Evolutionary conservation across 768 basidiomycete genomes (phyloP), one percentile per base, ranked within the genome.

Genomic region (Tricholoma terreum): DNA sequence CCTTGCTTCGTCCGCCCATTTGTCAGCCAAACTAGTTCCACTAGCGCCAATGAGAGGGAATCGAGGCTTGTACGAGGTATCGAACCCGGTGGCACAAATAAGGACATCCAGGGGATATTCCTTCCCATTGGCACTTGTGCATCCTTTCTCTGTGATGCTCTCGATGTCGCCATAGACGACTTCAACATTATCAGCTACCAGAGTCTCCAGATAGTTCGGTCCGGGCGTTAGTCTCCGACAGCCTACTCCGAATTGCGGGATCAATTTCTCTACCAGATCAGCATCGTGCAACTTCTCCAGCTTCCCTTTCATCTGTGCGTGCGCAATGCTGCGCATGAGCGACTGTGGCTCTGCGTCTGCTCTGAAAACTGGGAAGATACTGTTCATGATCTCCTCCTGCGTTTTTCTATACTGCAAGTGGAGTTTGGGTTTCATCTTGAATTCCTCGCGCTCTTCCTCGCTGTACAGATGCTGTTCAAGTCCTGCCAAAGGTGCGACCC

Each of bases 361-460:
- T 14, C 78, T 61, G 19, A 68, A 67, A 52, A 74, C 56, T 0
- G 58, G 48, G 54, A 65, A 69, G 15, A 75, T 17, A 17, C 68
- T 67, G 57, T 78, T 82, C n/a, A 78, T 65, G 2, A 66, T 65
- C 0, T 56, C 60, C 57, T 83, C 79, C 4, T 81, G 57, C 27
- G 63, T 65, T 34, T 76, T 77, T 11, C 79, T 68, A 64, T 83
- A 80, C 48, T 69, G 63, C 42, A 75, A 67, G 57, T 74, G 78
- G 45, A 73, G 76, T 38, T 61, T 65, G 0, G 75, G 71, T 54
- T 81, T 69, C 5, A 59, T 60, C 21, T 68, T 68, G 62, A 83
- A 78, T 9, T 61, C 59, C 12, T 66, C 63, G 43, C 70, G 73
- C 61, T 83, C 81, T 35, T 77, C 76, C 4, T 75, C 71, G 5